A percentile compares a stretch with the other conserved stretches of the same genome.
Conservation (phyloP, 768 basidiomycete species). For the Rhizopogon sp. region DNA sequence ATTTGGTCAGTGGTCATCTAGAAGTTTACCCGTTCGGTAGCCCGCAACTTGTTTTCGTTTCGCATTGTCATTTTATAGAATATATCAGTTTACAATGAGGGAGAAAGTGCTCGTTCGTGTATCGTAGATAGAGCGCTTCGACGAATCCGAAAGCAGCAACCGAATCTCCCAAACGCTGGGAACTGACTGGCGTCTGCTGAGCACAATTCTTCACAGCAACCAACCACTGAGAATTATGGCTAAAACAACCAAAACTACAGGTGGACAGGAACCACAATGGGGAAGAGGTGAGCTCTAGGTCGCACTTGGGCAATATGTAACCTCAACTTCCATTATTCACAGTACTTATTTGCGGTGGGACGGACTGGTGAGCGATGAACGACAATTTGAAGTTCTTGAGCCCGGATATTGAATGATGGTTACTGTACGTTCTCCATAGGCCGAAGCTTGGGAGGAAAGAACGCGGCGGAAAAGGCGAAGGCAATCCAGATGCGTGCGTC, state of each 20-base stretch:
- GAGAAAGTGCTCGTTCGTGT: background rate
- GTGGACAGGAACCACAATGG: conserved; percentile 34
- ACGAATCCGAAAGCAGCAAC: conserved; percentile 27
- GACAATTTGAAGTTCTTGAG: background rate
- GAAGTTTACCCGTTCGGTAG: background rate
- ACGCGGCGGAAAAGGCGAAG: conserved; percentile 41
- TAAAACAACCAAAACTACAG: conserved; percentile 16
- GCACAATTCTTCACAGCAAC: conserved; percentile 13
- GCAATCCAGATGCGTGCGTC: conserved; percentile 33
- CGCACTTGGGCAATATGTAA: conserved; percentile 2
- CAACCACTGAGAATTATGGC: conserved; percentile 22
- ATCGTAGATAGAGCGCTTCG: conserved; percentile 27
- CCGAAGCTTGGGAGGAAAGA: conserved; percentile 75
- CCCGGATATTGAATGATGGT: background rate
- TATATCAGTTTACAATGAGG: background rate
- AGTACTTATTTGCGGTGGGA: conserved; percentile 86
- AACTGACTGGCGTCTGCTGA: conserved; percentile 11
- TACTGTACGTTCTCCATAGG: conserved; percentile 37
- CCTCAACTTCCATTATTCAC: conserved; percentile 11
- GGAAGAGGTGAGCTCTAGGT: conserved; percentile 30
- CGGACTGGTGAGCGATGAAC: conserved; percentile 65
- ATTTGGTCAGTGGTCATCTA: conserved; percentile 3
- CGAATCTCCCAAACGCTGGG: conserved; percentile 8
- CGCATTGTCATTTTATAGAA: background rate
- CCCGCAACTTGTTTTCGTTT: too few relatives aligned